These are phyloP conservation scores for Grifola frondosa DNA, from an alignment of 1,284 basidiomycete genomes.

Conservation along the genomic window DNA sequence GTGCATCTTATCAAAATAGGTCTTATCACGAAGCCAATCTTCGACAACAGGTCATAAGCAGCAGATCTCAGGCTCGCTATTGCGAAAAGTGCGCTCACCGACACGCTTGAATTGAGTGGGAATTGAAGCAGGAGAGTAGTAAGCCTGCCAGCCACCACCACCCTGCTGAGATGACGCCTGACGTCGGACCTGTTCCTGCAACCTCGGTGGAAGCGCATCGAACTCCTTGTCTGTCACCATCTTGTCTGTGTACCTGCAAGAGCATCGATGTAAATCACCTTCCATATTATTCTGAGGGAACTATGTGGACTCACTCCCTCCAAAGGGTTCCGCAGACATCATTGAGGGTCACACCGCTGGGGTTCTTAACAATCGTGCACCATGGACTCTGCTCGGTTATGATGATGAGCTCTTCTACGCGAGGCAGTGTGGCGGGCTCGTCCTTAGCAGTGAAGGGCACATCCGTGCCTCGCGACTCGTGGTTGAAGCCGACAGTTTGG, in stretches of 20 bases:
- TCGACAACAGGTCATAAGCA: background rate
- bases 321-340: constrained; percentile 67
- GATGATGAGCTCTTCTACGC: constrained; percentile 70
- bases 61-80: background rate
- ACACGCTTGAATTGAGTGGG: constrained; percentile 54
- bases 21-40: constrained; percentile 77
- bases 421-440: constrained; percentile 77
- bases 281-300: too few species aligned
- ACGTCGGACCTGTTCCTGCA: constrained; percentile 70
- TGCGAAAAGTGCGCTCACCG: constrained; percentile 48
- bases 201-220: constrained; percentile 51
- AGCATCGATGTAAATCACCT: too few species aligned
- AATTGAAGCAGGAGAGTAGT: constrained; percentile 47
- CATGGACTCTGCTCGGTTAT: constrained; percentile 74
- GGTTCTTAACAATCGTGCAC: constrained; percentile 76
- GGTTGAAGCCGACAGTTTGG: constrained; percentile 59
- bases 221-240: constrained; percentile 67
- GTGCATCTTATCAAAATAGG: constrained; percentile 65
- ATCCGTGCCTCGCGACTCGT: constrained; percentile 56
- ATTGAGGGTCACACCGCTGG: constrained; percentile 67
- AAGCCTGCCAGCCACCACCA: constrained; percentile 38
- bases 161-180: constrained; percentile 45
- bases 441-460: constrained; percentile 64
- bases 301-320: constrained; percentile 58
- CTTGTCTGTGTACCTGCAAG: constrained; percentile 64